Conservation (phyloP, 257 asterid species). For the Agastache rugosa region DNA sequence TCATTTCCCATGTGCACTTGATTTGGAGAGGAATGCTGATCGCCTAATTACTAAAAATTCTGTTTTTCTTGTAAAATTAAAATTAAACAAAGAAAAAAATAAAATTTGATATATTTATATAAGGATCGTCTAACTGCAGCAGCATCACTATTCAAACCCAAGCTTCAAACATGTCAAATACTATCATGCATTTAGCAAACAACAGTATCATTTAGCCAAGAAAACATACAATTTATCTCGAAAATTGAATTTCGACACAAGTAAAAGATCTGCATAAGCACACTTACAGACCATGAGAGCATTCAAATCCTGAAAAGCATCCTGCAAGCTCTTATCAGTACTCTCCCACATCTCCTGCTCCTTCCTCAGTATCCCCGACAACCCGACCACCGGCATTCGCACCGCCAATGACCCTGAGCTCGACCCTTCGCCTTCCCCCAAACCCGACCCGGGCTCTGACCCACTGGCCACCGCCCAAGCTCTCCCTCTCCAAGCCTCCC, state of each 20-base stretch:
- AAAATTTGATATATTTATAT: neutral
- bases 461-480: constrained; percentile 74
- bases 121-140: neutral
- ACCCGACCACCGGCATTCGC: constrained; percentile 82
- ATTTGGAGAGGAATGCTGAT: neutral
- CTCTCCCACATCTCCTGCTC: constrained; percentile 99
- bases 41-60: neutral
- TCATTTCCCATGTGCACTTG: neutral
- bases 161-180: constrained; percentile 5
- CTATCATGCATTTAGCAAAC: constrained; percentile 14
- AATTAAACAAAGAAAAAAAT: neutral
- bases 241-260: constrained; percentile 3
- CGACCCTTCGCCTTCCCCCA: constrained; percentile 42
- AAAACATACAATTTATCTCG: constrained; percentile 19
- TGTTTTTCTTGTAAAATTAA: no score
- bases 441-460: constrained; percentile 39
- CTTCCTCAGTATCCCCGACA: constrained; percentile 93
- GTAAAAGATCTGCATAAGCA: constrained; percentile 18
- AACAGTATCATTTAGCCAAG: neutral
- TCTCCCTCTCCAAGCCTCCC: constrained; percentile 85
- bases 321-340: constrained; percentile 98
- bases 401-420: constrained; percentile 61
- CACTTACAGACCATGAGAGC: constrained; percentile 87
- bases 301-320: constrained; percentile 97
- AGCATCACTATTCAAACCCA: constrained; percentile 13